phyloP scores from a whole-genome alignment of 2,329 filamentous ascomycete genomes.

The Juglanconis sp. region DNA sequence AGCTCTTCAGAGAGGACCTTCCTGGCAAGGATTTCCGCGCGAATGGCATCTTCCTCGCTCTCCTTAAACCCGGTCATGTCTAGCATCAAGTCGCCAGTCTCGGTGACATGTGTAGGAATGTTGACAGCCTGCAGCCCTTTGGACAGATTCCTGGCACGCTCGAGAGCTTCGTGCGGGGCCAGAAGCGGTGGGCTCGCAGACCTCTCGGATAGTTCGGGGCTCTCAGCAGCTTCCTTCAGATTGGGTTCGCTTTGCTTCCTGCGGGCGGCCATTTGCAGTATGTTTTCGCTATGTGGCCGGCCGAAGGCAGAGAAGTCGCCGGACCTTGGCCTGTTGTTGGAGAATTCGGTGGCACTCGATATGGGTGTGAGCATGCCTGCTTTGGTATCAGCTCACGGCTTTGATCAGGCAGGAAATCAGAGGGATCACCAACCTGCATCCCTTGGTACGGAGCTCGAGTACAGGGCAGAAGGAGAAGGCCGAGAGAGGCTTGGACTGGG shows the following conservation, averaged over 20 bases:
- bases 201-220: slow-evolving; percentile 40
- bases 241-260: slow-evolving; percentile 31
- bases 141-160: slow-evolving; percentile 79
- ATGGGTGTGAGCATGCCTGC: slow-evolving; percentile 50
- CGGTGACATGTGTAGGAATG: slow-evolving; percentile 89
- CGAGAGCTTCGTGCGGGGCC: slow-evolving; percentile 70
- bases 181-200: slow-evolving; percentile 77
- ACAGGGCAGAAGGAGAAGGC: slow-evolving; percentile 44
- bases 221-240: slow-evolving; percentile 35
- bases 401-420: background rate
- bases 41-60: slow-evolving; percentile 85
- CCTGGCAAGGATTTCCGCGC: slow-evolving; percentile 88
- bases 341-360: slow-evolving; percentile 51
- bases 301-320: slow-evolving; percentile 48
- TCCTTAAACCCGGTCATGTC: slow-evolving; percentile 98
- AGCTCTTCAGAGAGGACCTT: slow-evolving; percentile 91
- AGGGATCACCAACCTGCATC: slow-evolving; percentile 30
- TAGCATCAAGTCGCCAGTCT: slow-evolving; percentile 90
- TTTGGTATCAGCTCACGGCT: slow-evolving; percentile 18
- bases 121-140: slow-evolving; percentile 86
- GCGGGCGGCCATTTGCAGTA: slow-evolving; percentile 48
- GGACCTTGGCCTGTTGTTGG: slow-evolving; percentile 42
- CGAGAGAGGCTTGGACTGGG: slow-evolving; percentile 37
- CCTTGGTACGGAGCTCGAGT: slow-evolving; percentile 29
- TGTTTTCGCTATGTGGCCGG: slow-evolving; percentile 53